These are phyloP conservation scores for Eutrema yunnanense DNA, from an alignment of 345 rosid species.

Conservation along the genomic window DNA sequence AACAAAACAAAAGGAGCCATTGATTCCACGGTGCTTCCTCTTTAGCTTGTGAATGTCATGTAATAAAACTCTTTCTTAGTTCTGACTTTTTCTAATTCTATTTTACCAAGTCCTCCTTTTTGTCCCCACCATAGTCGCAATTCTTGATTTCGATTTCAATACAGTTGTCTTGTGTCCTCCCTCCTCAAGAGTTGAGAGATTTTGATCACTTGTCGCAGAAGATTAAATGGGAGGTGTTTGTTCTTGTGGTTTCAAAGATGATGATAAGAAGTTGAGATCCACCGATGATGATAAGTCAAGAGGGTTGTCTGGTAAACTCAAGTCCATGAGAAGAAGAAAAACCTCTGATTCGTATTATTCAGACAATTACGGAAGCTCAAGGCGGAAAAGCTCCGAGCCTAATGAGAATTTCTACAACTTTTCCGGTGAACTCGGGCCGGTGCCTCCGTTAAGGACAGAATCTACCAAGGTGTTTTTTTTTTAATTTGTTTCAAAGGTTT, in stretches of 20 bases:
- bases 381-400: constrained; percentile 26
- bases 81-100: constrained; percentile 8
- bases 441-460: constrained; percentile 33
- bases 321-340: constrained; percentile 32
- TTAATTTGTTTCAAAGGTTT: too few species aligned
- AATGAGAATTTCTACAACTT: constrained; percentile 29
- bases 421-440: constrained; percentile 52
- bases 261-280: constrained; percentile 16
- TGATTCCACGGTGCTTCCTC: constrained; percentile 29
- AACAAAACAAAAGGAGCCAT: constrained; percentile 20
- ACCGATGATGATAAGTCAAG: constrained; percentile 19
- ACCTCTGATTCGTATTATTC: constrained; percentile 24
- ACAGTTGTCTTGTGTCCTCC: not conserved
- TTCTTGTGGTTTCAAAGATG: constrained; percentile 32
- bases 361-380: constrained; percentile 17
- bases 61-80: not conserved
- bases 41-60: constrained; percentile 10
- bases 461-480: constrained; percentile 38
- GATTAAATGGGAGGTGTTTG: constrained; percentile 65
- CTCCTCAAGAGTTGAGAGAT: not conserved
- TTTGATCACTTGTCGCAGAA: constrained; percentile 2
- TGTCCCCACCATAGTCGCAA: constrained; percentile 21
- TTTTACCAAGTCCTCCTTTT: constrained; percentile 19
- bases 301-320: constrained; percentile 35
- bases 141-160: constrained; percentile 12